phyloP scores from a whole-genome alignment of 1,284 basidiomycete genomes.

The Trichosporon sp. region DNA sequence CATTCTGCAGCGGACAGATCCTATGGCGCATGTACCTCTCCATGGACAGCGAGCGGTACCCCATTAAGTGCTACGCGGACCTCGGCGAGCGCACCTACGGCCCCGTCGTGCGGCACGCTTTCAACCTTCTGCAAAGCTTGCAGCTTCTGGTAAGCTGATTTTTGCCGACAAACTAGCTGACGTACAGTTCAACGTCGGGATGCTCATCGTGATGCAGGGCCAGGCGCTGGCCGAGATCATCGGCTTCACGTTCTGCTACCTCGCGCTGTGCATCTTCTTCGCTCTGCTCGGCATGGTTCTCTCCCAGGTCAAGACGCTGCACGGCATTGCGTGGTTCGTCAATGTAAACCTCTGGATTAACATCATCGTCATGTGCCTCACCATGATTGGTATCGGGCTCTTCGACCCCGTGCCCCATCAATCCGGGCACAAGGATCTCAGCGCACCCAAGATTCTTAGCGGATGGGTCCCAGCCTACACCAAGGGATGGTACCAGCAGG shows the following conservation, averaged over 20 bases:
- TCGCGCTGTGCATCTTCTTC: constrained; percentile 11
- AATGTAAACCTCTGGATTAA: constrained; percentile 13
- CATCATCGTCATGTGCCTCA: constrained; percentile 11
- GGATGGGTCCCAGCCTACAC: constrained; percentile 49
- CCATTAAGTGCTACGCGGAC: constrained; percentile 21
- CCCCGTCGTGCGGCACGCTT: constrained; percentile 2
- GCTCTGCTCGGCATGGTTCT: constrained; percentile 8
- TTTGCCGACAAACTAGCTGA: not conserved
- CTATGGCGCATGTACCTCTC: constrained; percentile 22
- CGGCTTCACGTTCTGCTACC: constrained; percentile 17
- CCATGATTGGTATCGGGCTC: constrained; percentile 13
- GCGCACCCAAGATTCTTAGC: constrained; percentile 53
- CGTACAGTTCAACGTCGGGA: constrained; percentile 16
- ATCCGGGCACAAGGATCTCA: constrained; percentile 37
- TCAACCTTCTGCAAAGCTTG: constrained; percentile 17
- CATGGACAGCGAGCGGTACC: constrained; percentile 21
- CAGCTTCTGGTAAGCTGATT: constrained; percentile 13
- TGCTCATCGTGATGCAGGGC: constrained; percentile 13
- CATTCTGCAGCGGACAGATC: constrained; percentile 20
- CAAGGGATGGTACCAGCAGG: constrained; percentile 49
- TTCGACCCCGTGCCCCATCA: constrained; percentile 51
- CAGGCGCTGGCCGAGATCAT: constrained; percentile 10
- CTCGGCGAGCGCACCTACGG: constrained; percentile 22
- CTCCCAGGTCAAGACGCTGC: constrained; percentile 19
- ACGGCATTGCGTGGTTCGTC: constrained; percentile 13